Conservation (phyloP, 371 early-diverging fungal genomes). For the Funneliformis caledonium region DNA sequence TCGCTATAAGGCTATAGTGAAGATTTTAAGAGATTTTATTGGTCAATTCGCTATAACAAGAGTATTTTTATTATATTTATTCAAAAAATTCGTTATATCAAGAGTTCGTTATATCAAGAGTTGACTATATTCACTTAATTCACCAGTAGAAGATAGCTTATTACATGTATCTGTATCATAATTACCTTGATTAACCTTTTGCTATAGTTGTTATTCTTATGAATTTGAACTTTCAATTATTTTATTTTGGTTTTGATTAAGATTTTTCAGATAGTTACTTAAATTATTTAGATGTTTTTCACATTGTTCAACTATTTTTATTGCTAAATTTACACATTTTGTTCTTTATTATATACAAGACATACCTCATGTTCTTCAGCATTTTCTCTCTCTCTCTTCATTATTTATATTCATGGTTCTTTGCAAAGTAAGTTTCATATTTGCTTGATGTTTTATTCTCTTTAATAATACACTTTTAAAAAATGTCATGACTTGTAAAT, state of each 20-base stretch:
- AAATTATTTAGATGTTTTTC: background rate
- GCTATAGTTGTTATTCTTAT: background rate
- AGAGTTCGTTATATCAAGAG: too few species aligned
- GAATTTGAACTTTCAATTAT: too few species aligned
- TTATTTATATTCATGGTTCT: background rate
- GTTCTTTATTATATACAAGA: background rate
- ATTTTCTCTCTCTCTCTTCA: background rate
- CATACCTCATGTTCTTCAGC: background rate
- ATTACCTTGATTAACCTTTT: background rate
- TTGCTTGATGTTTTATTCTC: too few species aligned
- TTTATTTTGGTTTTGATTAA: constrained; percentile 6
- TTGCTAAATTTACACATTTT: background rate
- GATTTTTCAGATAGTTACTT: background rate
- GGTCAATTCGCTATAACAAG: too few species aligned
- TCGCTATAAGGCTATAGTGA: too few species aligned
- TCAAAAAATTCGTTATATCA: too few species aligned
- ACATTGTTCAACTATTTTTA: background rate
- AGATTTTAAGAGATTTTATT: too few species aligned
- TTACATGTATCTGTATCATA: too few species aligned
- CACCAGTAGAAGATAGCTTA: too few species aligned
- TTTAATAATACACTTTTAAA: too few species aligned
- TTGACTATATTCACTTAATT: background rate
- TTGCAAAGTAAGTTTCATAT: background rate
- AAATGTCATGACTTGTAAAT: too few species aligned
- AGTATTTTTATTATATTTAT: too few species aligned